These are phyloP conservation scores for Aaosphaeria pasadenensis DNA, from an alignment of 2,329 filamentous ascomycete species.

Conservation along the genomic window DNA sequence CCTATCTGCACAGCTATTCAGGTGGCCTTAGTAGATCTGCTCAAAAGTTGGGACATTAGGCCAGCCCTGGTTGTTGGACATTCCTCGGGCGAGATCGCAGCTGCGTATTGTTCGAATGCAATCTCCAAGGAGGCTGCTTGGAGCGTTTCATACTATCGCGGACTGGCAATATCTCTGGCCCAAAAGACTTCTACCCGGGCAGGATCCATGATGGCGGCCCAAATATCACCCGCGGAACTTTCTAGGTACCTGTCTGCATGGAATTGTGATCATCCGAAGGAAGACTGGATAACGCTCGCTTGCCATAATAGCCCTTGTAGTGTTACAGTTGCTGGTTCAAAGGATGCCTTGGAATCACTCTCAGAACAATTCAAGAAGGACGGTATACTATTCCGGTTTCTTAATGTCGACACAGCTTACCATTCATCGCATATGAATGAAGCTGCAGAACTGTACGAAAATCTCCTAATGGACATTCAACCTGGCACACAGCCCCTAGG, in stretches of 20 bases:
- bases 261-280: not conserved
- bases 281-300: slow-evolving; percentile 7
- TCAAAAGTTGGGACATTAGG: slow-evolving; percentile 3
- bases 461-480: not conserved
- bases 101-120: slow-evolving; percentile 13
- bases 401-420: slow-evolving; percentile 44
- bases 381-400: slow-evolving; percentile 37
- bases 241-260: not conserved
- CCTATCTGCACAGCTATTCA: slow-evolving; percentile 15
- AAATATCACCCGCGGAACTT: not conserved
- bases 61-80: slow-evolving; percentile 17
- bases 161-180: not conserved
- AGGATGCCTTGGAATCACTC: slow-evolving; percentile 29
- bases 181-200: not conserved
- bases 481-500: not conserved
- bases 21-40: slow-evolving; percentile 15
- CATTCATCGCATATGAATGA: slow-evolving; percentile 43
- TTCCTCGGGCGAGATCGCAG: slow-evolving; percentile 21
- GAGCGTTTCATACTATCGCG: slow-evolving; percentile 1
- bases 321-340: slow-evolving; percentile 47
- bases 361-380: slow-evolving; percentile 28
- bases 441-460: slow-evolving; percentile 1
- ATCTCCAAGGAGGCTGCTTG: slow-evolving; percentile 2
- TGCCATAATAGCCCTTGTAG: slow-evolving; percentile 41
- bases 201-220: not conserved